These are phyloP conservation scores for Plectosphaerella cucumerina DNA, from an alignment of 2,329 filamentous ascomycete genomes.

Conservation along the genomic window DNA sequence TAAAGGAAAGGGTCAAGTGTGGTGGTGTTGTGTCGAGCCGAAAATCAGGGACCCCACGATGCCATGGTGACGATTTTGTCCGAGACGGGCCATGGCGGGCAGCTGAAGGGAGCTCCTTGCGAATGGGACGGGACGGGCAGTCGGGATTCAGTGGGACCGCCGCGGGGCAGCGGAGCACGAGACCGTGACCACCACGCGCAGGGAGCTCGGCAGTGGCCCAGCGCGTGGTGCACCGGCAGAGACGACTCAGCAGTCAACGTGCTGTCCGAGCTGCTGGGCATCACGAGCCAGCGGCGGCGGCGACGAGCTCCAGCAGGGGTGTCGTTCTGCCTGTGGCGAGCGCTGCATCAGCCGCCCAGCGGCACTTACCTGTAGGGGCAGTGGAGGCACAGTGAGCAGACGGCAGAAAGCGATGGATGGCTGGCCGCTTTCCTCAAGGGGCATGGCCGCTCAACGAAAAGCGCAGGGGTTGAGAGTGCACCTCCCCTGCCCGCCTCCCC, in stretches of 20 bases:
- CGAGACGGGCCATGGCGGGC: too few species aligned
- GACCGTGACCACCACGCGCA: neutral
- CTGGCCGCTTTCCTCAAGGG: conserved; percentile 3
- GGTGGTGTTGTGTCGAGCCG: neutral
- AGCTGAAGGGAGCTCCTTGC: too few species aligned
- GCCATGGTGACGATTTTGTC: neutral
- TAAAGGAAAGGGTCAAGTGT: too few species aligned
- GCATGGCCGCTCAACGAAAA: conserved; percentile 13
- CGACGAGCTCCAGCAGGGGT: neutral
- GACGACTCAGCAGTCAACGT: too few species aligned
- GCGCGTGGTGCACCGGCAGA: too few species aligned
- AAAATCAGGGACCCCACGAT: neutral
- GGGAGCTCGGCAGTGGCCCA: neutral
- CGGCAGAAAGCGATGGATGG: neutral
- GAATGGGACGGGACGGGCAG: too few species aligned
- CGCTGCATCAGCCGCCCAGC: too few species aligned
- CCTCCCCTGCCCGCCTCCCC: neutral
- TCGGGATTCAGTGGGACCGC: neutral
- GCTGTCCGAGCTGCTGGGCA: neutral
- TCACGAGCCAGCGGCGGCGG: neutral
- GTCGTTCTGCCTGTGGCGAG: too few species aligned
- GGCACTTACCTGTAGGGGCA: too few species aligned
- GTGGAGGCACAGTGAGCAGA: conserved; percentile 2
- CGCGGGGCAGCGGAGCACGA: neutral
- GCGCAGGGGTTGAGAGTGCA: conserved; percentile 12